Evolutionary conservation across 2,329 filamentous ascomycete species (phyloP).

Genomic region (Shiraia sp.): DNA sequence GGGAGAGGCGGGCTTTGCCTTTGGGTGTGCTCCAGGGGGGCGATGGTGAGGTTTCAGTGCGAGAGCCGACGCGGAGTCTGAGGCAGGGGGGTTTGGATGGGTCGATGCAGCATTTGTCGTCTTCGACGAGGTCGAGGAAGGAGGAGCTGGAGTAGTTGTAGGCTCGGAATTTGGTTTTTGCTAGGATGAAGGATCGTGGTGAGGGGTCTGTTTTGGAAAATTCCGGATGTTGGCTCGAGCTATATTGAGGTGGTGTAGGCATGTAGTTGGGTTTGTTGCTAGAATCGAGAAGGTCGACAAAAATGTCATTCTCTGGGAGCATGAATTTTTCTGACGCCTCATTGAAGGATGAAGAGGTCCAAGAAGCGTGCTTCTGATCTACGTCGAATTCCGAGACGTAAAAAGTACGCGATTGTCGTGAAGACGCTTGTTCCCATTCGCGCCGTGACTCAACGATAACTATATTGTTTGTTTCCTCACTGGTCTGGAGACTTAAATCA

Average conservation of each 20-base stretch:
- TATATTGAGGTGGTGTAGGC: conserved; percentile 43
- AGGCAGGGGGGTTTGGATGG: conserved; percentile 43
- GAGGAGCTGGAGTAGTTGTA: conserved; percentile 59
- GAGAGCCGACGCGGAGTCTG: conserved; percentile 56
- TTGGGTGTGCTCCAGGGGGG: neutral
- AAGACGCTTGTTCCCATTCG: conserved; percentile 64
- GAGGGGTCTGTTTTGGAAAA: conserved; percentile 51
- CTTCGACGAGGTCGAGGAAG: conserved; percentile 64
- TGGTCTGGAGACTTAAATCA: conserved; percentile 63
- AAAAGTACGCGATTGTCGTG: conserved; percentile 65
- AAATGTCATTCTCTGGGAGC: conserved; percentile 36
- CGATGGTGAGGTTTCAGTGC: conserved; percentile 38
- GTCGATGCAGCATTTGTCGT: conserved; percentile 46
- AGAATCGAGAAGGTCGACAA: conserved; percentile 27
- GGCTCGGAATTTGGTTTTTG: conserved; percentile 58
- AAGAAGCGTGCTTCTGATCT: conserved; percentile 14
- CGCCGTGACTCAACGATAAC: conserved; percentile 69
- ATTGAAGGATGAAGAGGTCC: conserved; percentile 6
- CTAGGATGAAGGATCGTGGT: conserved; percentile 53
- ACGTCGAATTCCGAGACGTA: conserved; percentile 64
- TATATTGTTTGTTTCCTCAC: conserved; percentile 62
- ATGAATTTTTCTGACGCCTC: conserved; percentile 7
- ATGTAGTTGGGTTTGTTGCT: conserved; percentile 46
- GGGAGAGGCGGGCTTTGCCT: conserved; percentile 6
- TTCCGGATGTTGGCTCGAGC: conserved; percentile 53